phyloP scores from a whole-genome alignment of 2,329 filamentous ascomycete genomes.

The Xylariaceae sp. region DNA sequence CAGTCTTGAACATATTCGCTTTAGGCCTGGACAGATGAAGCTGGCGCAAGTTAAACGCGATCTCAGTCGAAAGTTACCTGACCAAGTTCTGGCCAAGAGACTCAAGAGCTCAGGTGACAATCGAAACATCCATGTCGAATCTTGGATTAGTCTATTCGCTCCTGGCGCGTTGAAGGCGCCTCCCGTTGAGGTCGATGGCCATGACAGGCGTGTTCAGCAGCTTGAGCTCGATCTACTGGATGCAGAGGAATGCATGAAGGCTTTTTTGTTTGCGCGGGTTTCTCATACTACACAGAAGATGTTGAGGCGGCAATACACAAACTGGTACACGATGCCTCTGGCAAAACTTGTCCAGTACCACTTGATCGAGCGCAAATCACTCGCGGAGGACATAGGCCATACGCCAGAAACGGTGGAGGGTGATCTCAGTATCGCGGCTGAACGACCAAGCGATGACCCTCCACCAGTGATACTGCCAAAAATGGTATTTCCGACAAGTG shows the following conservation, averaged over 20 bases:
- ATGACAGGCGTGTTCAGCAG: not conserved
- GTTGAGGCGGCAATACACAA: not conserved
- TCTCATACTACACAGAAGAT: not conserved
- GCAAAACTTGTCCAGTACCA: not conserved
- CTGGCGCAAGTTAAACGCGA: slow-evolving; percentile 13
- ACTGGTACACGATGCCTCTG: slow-evolving; percentile 1
- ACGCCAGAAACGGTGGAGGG: no score
- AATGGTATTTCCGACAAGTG: no score
- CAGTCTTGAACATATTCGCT: slow-evolving; percentile 18
- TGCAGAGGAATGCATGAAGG: not conserved
- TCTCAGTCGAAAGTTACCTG: slow-evolving; percentile 18
- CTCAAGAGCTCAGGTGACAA: slow-evolving; percentile 13
- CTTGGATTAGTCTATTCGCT: slow-evolving; percentile 9
- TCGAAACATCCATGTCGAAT: slow-evolving; percentile 15
- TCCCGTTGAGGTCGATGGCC: not conserved
- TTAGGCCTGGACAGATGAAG: slow-evolving; percentile 8
- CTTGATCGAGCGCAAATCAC: no score
- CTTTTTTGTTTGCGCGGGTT: not conserved
- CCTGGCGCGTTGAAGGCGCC: not conserved
- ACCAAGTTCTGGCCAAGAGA: slow-evolving; percentile 11
- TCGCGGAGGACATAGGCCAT: no score
- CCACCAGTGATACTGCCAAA: no score
- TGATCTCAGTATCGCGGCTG: no score
- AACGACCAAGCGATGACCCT: no score
- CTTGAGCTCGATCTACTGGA: not conserved